Evolutionary conservation across 352 stramenopile genomes (phyloP), one percentile per base, ranked within the genome.

Genomic region (Phytophthora cryptogea): DNA sequence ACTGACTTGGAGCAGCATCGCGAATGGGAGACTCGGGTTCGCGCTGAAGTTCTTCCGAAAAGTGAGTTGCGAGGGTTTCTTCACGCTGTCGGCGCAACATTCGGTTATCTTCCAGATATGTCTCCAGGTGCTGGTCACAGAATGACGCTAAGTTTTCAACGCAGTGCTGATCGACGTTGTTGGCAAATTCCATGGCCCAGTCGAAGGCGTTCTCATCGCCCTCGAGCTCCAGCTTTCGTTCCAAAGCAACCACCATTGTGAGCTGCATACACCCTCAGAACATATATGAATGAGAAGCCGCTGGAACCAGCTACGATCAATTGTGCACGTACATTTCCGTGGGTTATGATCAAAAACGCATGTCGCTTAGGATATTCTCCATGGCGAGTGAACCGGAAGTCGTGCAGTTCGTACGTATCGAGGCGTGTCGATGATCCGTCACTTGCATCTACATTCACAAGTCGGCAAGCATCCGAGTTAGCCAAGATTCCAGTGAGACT

Each of bases 321-420:
- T 41, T 41, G 2, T 31, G n/a, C 5, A 54, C 63, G 13, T 77
- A 82, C 72, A 8, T 74, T 45, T 5, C 42, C 63, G 8, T 60
- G 62, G 7, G 72, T 63, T 32, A 82, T 43, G 40, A 78, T 36
- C 9, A 80, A 27, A 3, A 75, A 31, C 3, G 65, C 55, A 31
- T 80, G 72, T 14, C 68, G 57, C 40, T 71, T 77, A 27, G 72
- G 68, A 17, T 80, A 80, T 33, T 61, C 44, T 2, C 66, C 68
- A 33, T 79, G 59, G 3, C 72, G 53, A 40, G 69, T 63, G 54
- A 75, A 76, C 4, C 58, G 51, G 41, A 68, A 68, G 42, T 81
- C 69, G 20, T 77, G 66, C 26, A 78, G 46, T 36, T 75, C 66
- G 30, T 64, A 75, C 1, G 36, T 66, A n/a, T 65, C 53, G 16